Percentiles rank a stretch among this genome's conserved stretches.
Evolutionary conservation across 345 rosid species (phyloP).

Genomic region (Rhizophora mangle): DNA sequence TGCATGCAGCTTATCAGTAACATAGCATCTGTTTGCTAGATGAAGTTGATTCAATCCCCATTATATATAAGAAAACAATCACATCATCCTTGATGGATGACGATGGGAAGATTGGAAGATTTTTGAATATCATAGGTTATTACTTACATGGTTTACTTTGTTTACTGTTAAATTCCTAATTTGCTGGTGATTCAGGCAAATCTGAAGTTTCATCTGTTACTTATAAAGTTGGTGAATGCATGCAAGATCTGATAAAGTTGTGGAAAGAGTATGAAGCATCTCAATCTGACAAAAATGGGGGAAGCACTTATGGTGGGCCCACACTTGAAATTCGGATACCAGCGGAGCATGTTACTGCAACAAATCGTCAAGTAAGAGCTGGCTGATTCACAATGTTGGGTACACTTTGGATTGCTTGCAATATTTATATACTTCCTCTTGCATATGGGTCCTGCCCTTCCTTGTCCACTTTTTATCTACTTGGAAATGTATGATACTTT

Average conservation of each 20-base stretch:
- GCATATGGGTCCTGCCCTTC: conserved; percentile 5
- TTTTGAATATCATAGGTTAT: neutral
- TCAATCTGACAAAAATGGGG: conserved; percentile 69
- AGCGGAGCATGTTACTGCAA: conserved; percentile 97
- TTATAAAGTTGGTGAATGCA: conserved; percentile 98
- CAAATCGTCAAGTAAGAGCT: conserved; percentile 90
- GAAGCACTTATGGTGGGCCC: conserved; percentile 65
- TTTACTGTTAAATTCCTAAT: conserved; percentile 12
- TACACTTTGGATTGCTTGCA: neutral
- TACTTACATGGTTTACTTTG: neutral
- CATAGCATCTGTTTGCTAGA: too few relatives aligned
- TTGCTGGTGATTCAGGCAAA: conserved; percentile 67
- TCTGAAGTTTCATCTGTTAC: conserved; percentile 76
- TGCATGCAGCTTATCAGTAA: too few relatives aligned
- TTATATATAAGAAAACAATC: neutral
- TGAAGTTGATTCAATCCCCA: too few relatives aligned
- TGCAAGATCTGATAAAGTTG: conserved; percentile 93
- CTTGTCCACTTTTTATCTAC: neutral
- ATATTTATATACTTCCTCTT: neutral
- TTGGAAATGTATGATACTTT: neutral
- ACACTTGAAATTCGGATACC: conserved; percentile 95
- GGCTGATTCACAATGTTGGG: conserved; percentile 11
- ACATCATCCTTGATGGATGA: neutral
- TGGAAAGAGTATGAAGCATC: conserved; percentile 83
- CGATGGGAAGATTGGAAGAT: neutral